phyloP scores from a whole-genome alignment of 2,329 filamentous ascomycete genomes.

The Curvularia spicifera region DNA sequence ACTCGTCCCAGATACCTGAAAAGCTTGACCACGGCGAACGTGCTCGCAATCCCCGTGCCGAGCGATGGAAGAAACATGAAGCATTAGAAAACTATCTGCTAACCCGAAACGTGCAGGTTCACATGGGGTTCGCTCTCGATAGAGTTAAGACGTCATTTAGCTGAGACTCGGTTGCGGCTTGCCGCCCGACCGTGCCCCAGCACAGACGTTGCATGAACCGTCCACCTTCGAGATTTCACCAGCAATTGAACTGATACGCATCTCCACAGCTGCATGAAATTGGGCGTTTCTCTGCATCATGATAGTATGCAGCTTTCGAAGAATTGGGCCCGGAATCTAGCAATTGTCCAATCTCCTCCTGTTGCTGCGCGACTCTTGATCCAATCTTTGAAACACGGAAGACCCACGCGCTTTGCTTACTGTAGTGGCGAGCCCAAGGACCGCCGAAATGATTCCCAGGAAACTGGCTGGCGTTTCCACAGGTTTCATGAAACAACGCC shows the following conservation, averaged over 20 bases:
- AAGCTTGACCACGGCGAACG: conserved; percentile 3
- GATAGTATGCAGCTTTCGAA: no score
- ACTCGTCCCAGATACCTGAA: conserved; percentile 6
- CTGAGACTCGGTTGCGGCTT: conserved; percentile 12
- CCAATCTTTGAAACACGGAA: background rate
- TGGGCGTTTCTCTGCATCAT: background rate
- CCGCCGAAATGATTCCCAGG: background rate
- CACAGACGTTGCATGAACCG: conserved; percentile 4
- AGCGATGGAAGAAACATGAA: conserved; percentile 7
- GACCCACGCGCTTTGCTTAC: background rate
- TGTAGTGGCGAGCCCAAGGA: background rate
- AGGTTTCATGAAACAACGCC: conserved; percentile 1
- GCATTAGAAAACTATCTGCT: conserved; percentile 5
- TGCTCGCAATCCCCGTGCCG: background rate
- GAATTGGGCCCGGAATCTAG: background rate
- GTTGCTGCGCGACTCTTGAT: background rate
- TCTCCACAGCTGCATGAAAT: background rate
- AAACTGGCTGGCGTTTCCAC: background rate
- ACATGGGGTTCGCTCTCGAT: conserved; percentile 6
- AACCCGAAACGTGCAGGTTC: conserved; percentile 2
- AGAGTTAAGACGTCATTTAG: conserved; percentile 2
- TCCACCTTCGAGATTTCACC: background rate
- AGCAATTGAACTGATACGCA: background rate
- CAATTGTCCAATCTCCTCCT: background rate
- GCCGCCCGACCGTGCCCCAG: background rate